Conservation (phyloP, 2,329 filamentous ascomycete species). For the Colletotrichum lini region DNA sequence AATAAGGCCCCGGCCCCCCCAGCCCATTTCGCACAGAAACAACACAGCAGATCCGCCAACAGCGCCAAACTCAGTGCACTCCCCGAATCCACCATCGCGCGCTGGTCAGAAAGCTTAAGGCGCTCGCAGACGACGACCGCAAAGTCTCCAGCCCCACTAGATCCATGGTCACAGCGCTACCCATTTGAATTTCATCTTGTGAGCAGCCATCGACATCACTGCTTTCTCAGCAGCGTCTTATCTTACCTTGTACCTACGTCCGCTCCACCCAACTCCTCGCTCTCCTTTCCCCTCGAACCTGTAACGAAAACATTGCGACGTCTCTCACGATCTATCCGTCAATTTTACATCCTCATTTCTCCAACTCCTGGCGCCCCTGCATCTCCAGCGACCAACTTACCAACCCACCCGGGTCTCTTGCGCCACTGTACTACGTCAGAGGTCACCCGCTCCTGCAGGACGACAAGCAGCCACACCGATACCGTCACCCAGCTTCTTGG, state of each 20-base stretch:
- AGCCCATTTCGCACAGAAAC: slow-evolving; percentile 25
- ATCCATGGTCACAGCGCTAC: slow-evolving; percentile 18
- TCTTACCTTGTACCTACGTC: slow-evolving; percentile 3
- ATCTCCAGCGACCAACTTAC: not conserved
- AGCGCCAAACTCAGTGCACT: slow-evolving; percentile 21
- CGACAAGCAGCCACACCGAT: slow-evolving; percentile 30
- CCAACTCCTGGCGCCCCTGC: not conserved
- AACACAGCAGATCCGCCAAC: slow-evolving; percentile 33
- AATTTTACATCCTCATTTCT: slow-evolving; percentile 2
- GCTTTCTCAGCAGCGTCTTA: slow-evolving; percentile 17
- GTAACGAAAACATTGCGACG: not conserved
- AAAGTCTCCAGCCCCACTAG: slow-evolving; percentile 22
- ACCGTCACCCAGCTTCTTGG: slow-evolving; percentile 6
- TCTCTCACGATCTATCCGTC: not conserved
- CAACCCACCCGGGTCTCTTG: slow-evolving; percentile 20
- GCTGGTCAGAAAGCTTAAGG: slow-evolving; percentile 38
- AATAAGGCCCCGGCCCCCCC: slow-evolving; percentile 23
- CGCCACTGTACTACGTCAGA: slow-evolving; percentile 35
- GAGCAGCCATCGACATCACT: slow-evolving; percentile 31
- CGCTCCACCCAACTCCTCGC: not conserved
- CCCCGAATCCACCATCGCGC: slow-evolving; percentile 27
- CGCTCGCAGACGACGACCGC: slow-evolving; percentile 2
- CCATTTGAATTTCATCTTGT: slow-evolving; percentile 15
- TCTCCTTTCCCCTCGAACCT: not conserved
- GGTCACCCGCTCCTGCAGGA: slow-evolving; percentile 21